Evolutionary conservation across 805 yeast genomes (phyloP).

Genomic region (Brettanomyces custersianus): DNA sequence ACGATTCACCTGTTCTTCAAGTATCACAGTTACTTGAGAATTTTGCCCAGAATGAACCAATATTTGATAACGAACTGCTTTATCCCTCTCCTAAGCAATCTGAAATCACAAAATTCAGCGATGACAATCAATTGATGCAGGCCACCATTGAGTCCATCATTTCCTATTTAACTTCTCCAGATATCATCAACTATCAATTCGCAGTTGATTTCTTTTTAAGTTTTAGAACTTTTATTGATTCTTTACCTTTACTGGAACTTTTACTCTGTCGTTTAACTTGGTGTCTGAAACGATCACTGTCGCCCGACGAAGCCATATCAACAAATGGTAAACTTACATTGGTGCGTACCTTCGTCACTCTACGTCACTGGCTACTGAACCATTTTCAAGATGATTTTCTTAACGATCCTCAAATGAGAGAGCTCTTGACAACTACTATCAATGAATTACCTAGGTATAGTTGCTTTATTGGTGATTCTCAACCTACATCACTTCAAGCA

Average conservation of each 20-base stretch:
- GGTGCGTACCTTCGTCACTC: constrained; percentile 74
- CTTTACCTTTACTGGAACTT: constrained; percentile 50
- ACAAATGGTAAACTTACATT: constrained; percentile 57
- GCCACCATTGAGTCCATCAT: constrained; percentile 35
- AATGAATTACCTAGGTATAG: constrained; percentile 28
- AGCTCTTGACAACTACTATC: constrained; percentile 31
- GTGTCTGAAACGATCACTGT: constrained; percentile 39
- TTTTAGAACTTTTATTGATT: constrained; percentile 58
- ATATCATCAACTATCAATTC: constrained; percentile 64
- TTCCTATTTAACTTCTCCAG: constrained; percentile 62
- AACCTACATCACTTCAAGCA: constrained; percentile 10
- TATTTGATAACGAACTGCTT: constrained; percentile 23
- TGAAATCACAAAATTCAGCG: constrained; percentile 20
- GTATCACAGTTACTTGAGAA: constrained; percentile 18
- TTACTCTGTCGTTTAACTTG: constrained; percentile 61
- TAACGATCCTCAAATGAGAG: constrained; percentile 38
- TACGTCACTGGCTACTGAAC: constrained; percentile 86
- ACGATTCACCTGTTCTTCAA: constrained; percentile 1
- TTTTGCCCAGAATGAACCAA: constrained; percentile 24
- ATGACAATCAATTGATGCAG: constrained; percentile 9
- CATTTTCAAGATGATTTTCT: constrained; percentile 83
- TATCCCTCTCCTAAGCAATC: constrained; percentile 26
- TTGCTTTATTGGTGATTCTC: constrained; percentile 10
- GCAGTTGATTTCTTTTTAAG: constrained; percentile 83
- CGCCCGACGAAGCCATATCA: constrained; percentile 15